These are phyloP conservation scores for Fraxinus anomala DNA, from an alignment of 257 asterid genomes.

Conservation along the genomic window DNA sequence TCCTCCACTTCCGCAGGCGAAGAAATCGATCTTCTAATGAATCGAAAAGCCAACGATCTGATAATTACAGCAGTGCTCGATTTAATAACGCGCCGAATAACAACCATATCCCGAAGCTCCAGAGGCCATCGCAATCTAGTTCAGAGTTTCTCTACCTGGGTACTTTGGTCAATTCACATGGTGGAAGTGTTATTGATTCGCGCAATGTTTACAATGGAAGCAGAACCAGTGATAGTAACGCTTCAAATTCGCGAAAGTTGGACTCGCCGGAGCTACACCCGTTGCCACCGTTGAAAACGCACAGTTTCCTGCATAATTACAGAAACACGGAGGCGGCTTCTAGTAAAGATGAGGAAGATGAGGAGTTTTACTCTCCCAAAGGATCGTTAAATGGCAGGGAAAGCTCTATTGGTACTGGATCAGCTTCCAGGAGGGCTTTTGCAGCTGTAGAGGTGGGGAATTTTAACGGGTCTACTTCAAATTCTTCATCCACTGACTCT, in stretches of 20 bases:
- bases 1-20: slow-evolving; percentile 59
- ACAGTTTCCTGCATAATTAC: slow-evolving; percentile 22
- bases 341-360: slow-evolving; percentile 36
- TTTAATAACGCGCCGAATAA: slow-evolving; percentile 29
- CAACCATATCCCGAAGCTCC: slow-evolving; percentile 64
- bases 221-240: slow-evolving; percentile 23
- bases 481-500: slow-evolving; percentile 58
- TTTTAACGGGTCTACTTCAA: slow-evolving; percentile 51
- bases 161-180: slow-evolving; percentile 77
- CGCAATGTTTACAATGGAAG: slow-evolving; percentile 26
- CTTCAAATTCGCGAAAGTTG: slow-evolving; percentile 40
- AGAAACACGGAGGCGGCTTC: slow-evolving; percentile 26
- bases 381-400: slow-evolving; percentile 64
- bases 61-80: slow-evolving; percentile 36
- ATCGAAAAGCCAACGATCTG: slow-evolving; percentile 64
- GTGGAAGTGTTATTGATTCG: slow-evolving; percentile 33
- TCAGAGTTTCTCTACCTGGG: slow-evolving; percentile 90
- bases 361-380: slow-evolving; percentile 76
- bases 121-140: slow-evolving; percentile 82
- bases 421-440: slow-evolving; percentile 65
- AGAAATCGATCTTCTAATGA: slow-evolving; percentile 27
- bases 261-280: slow-evolving; percentile 58
- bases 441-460: slow-evolving; percentile 53
- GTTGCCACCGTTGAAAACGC: slow-evolving; percentile 40
- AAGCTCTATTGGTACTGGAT: slow-evolving; percentile 64